Evolutionary conservation across 768 basidiomycete species (phyloP), one percentile per base, ranked within the genome.

Genomic region (Tylopilus rubrobrunneus): DNA sequence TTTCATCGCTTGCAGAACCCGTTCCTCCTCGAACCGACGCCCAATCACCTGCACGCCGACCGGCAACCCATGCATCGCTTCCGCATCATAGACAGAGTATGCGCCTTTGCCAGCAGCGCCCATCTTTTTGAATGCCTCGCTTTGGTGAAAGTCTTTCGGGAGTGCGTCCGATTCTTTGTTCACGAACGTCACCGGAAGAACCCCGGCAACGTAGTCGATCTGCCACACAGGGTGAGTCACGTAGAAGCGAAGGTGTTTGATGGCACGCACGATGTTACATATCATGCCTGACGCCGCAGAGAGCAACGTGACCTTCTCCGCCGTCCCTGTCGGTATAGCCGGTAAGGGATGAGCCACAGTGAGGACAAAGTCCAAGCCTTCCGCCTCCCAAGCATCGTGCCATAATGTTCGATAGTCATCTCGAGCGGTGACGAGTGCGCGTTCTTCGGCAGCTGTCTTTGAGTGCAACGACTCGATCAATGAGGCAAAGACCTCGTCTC

Each of bases 1-100:
- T 60, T 80, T 79, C 82, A 87, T 87, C 2, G 81, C 85, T 61
- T 83, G 80, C 7, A 89, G 57, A 3, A 86, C 86, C 62, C 83
- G 83, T 68, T 90, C 88, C 67, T 89, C 88, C 64, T 87, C 83
- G 39, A 86, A 74, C 40, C 82, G 71, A 43, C 77, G 70, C 2
- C 85, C 85, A 1, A 81, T 75, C 31, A 89, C 67, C 63, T 89
- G 86, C 11, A 87, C 79, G 2, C 85, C 84, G 2, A 89, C 63
- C 0, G 87, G 86, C 5, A 87, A 70, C 7, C 86, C 86, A 52
- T 83, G 76, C 83, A 87, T 86, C 54, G 77, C 75, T 14, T 78
- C 70, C 1, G 80, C 75, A 47, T 87, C 77, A 48, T 88, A 89
- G 2, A 77, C 74, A 0, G 73, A 63, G 58, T 82, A 84, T 0